Conservation (phyloP, 495 filamentous ascomycete genomes). For the Wilcoxina mikolae region DNA sequence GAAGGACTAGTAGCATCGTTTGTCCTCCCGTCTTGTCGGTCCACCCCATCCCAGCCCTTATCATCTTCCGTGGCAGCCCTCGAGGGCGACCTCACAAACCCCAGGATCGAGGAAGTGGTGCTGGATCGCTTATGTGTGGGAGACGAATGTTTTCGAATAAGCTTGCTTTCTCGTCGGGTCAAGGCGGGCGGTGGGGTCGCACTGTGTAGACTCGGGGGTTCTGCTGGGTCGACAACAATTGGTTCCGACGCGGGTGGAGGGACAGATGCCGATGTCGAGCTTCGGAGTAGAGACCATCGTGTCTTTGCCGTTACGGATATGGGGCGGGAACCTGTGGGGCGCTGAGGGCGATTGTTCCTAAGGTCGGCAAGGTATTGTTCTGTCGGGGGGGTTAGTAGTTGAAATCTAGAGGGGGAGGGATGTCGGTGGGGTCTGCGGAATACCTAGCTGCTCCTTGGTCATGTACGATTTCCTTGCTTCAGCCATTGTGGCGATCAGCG, state of each 20-base stretch:
- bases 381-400: slow-evolving; percentile 33
- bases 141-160: slow-evolving; percentile 20
- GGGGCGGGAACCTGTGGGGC: slow-evolving; percentile 71
- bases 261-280: slow-evolving; percentile 11
- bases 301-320: slow-evolving; percentile 39
- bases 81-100: slow-evolving; percentile 1
- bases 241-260: background rate
- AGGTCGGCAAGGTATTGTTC: slow-evolving; percentile 69
- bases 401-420: slow-evolving; percentile 19
- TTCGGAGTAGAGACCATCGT: slow-evolving; percentile 18
- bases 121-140: slow-evolving; percentile 19
- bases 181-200: background rate
- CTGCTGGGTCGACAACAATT: slow-evolving; percentile 6
- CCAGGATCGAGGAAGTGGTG: slow-evolving; percentile 14
- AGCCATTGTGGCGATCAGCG: background rate
- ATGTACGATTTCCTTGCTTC: slow-evolving; percentile 44
- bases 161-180: slow-evolving; percentile 25
- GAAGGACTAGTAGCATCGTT: slow-evolving; percentile 14
- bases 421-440: slow-evolving; percentile 19
- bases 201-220: slow-evolving; percentile 18
- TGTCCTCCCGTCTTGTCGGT: slow-evolving; percentile 25
- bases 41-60: slow-evolving; percentile 24
- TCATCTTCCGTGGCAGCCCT: slow-evolving; percentile 12
- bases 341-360: slow-evolving; percentile 57
- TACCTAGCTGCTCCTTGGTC: slow-evolving; percentile 77